Evolutionary conservation across 345 rosid species (phyloP), one percentile per base, ranked within the genome.

Genomic region (Ceriops zippeliana): DNA sequence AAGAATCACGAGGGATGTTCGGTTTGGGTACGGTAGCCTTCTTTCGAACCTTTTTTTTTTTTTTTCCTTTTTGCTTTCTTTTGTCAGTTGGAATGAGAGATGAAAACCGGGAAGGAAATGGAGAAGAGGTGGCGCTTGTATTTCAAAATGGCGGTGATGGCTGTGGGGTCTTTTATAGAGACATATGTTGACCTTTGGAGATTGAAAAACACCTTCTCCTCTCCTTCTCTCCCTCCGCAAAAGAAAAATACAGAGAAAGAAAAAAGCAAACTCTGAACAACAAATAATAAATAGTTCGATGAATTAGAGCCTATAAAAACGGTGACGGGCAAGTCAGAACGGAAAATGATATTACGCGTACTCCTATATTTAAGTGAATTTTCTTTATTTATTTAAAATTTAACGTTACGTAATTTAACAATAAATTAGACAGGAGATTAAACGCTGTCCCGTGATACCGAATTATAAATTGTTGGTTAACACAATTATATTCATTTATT

Each of bases 1-100:
- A 6, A 60, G 71, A 62, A 66, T 73, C 67, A 38, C 57, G 67
- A 61, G 71, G 76, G 46, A 38, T 61, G 58, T 61, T 73, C 62
- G 7, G 67, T 28, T 52, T 66, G 35, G 61, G 47, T 24, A 53
- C 32, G 52, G 71, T 6, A 26, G 35, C 34, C 57, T 61, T 47
- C 8, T 51, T 58, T 0, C 21, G 1, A n/a, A 5, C 27, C 3
- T 13, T 3, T 13, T 42, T 38, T 22, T 22, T 1, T 13, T 42
- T 38, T 56, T 56, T 1, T 49, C 26, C 26, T 24, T 24, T 24
- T 24, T 24, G 26, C 1, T 24, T 24, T 24, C 26, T 61, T 72
- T 42, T 31, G 72, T 47, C 76, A 67, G 68, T 73, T 67, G 22
- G 38, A 38, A 60, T 9, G 19, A 17, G 17, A 2, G 8, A 0